Conservation (phyloP, 2,329 filamentous ascomycete genomes). For the Aspergillaceae sp. region DNA sequence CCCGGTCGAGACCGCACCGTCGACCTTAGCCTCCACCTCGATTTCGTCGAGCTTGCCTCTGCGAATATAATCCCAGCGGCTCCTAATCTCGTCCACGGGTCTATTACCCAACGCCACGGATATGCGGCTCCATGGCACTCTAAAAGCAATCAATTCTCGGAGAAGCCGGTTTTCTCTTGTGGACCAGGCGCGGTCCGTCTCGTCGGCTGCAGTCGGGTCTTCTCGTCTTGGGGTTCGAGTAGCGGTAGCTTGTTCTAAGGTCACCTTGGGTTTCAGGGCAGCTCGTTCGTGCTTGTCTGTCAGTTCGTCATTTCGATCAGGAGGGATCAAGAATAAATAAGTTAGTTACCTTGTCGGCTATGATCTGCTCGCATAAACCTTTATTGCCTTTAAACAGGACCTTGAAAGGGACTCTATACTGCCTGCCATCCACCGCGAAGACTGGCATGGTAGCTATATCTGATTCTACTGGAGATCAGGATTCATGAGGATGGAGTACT, state of each 20-base stretch:
- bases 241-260: constrained; percentile 18
- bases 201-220: constrained; percentile 26
- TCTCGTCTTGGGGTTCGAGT: constrained; percentile 52
- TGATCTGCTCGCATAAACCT: constrained; percentile 1
- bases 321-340: background rate
- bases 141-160: constrained; percentile 11
- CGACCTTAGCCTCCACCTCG: background rate
- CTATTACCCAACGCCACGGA: constrained; percentile 13
- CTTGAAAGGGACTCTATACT: constrained; percentile 6
- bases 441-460: constrained; percentile 7
- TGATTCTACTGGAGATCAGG: background rate
- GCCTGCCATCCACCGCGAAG: constrained; percentile 7
- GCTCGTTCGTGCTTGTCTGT: background rate
- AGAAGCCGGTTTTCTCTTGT: constrained; percentile 14
- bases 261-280: background rate
- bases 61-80: constrained; percentile 12
- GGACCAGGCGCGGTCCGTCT: constrained; percentile 9
- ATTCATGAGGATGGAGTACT: background rate
- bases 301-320: background rate
- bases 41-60: background rate
- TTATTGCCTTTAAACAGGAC: constrained; percentile 2
- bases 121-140: constrained; percentile 16
- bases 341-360: background rate
- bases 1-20: background rate
- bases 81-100: constrained; percentile 16